A percentile compares a stretch with the other conserved stretches of the same genome.
phyloP scores from a whole-genome alignment of 208 protist species.

The Lotmaria passim region DNA sequence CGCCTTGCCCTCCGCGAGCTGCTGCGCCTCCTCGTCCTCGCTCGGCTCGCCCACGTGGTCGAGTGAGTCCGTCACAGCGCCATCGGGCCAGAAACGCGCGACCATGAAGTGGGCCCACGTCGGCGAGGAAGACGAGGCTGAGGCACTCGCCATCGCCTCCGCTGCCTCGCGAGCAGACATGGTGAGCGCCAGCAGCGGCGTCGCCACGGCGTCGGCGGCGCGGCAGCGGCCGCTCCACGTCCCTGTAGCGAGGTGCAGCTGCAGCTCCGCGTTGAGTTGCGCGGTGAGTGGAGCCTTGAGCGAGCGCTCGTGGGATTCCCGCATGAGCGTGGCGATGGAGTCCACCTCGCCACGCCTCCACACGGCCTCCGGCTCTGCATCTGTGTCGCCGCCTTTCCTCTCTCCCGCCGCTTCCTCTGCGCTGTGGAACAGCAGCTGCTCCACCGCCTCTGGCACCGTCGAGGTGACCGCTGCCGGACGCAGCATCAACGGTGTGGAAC shows the following conservation, averaged over 20 bases:
- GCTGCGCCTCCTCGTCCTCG: background rate
- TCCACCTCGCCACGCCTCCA: constrained; percentile 28
- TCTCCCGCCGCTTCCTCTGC: background rate
- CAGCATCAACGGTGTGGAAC: constrained; percentile 69
- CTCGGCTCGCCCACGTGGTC: background rate
- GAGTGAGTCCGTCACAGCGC: constrained; percentile 20
- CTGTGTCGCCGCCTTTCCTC: background rate
- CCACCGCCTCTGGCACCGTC: constrained; percentile 29
- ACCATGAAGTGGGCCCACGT: constrained; percentile 35
- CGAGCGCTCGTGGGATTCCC: constrained; percentile 52
- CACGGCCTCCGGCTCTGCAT: background rate
- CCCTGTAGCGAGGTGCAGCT: constrained; percentile 8
- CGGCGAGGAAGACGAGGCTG: background rate
- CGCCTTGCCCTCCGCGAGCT: background rate
- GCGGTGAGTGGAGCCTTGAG: constrained; percentile 62
- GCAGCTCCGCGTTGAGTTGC: constrained; percentile 31
- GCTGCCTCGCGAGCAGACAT: constrained; percentile 61
- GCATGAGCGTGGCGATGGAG: constrained; percentile 39
- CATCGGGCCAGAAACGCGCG: constrained; percentile 32
- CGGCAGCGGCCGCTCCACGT: constrained; percentile 37
- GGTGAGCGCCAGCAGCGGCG: constrained; percentile 60
- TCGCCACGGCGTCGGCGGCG: constrained; percentile 24
- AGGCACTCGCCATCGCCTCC: constrained; percentile 43
- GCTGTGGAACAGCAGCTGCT: constrained; percentile 26
- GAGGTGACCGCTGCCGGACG: constrained; percentile 34